Base-by-base conservation (phyloP, 345 rosid genomes). In the Rubroshorea leprosula region DNA sequence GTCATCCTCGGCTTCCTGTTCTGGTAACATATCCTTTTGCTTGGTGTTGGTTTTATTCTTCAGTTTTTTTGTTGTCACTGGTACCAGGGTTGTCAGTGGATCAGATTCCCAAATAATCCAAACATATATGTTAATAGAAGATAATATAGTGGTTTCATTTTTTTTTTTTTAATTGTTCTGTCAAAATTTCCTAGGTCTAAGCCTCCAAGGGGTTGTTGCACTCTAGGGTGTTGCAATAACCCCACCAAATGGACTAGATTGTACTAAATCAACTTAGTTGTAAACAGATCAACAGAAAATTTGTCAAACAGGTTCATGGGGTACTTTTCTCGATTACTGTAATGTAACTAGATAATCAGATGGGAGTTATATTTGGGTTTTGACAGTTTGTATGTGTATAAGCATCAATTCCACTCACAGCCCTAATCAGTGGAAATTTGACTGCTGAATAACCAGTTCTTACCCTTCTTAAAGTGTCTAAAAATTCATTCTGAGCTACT, bases 1-100 rank as follows among this genome's bases (percentile, higher is more conserved):
- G 99, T 74, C 97, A 93, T 78, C 96, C 99, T 50, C 89, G 99
- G 47, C 96, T 81, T n/a, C 96, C 99, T 65, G 84, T 93, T 54
- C 72, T 93, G 85, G 99, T 93, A 82, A 74, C 14, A 24, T 52
- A 14, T 49, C 55, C 41, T 25, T 54, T 55, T 59, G 45, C 35
- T 63, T 23, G 0, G 24, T 48, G 41, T 58, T 43, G 16, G 20
- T 65, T 48, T 43, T 69, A 24, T 43, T 11, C n/a, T n/a, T 47
- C 44, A n/a, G 29, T 13, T 15, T 26, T 2, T 39, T 61, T 23
- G 26, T 58, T 38, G 18, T 49, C 62, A 39, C 18, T 51, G 17
- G 43, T 19, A 35, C 1, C 11, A 5, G 22, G 54, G 48, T 54
- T 43, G 23, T 45, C 46, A 58, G 58, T 55, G 25, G n/a, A 5